A percentile compares a stretch with the other conserved stretches of the same genome.
Evolutionary conservation across 495 filamentous ascomycete genomes (phyloP).

Genomic region (Opeltia flavorubescens): DNA sequence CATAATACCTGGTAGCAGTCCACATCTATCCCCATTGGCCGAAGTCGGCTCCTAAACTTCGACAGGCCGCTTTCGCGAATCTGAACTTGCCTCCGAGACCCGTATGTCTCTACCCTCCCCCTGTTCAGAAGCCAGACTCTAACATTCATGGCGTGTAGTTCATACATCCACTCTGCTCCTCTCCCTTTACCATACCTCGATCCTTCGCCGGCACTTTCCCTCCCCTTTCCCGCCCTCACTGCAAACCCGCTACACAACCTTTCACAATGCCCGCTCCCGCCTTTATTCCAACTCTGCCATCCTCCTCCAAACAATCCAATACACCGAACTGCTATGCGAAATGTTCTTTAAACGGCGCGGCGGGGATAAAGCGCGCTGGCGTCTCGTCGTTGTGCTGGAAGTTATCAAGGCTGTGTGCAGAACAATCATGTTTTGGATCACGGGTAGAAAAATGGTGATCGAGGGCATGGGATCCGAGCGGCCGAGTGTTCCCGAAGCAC

Average conservation of each 20-base stretch:
- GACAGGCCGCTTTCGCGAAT: conserved; percentile 77
- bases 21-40: conserved; percentile 1
- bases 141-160: conserved; percentile 27
- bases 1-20: conserved; percentile 69
- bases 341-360: conserved; percentile 69
- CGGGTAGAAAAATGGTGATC: conserved; percentile 24
- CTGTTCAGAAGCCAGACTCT: neutral
- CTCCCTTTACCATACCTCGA: conserved; percentile 84
- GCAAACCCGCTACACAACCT: conserved; percentile 80
- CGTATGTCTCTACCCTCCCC: conserved; percentile 24
- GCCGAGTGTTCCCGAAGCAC: conserved; percentile 9
- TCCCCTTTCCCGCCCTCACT: conserved; percentile 43
- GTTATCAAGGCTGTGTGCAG: conserved; percentile 76
- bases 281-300: conserved; percentile 67
- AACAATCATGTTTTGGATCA: conserved; percentile 68
- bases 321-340: conserved; percentile 80
- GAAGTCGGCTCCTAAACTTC: neutral
- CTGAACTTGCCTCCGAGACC: conserved; percentile 86
- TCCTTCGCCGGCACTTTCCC: conserved; percentile 41
- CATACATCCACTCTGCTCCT: conserved; percentile 80
- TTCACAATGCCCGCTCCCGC: conserved; percentile 64
- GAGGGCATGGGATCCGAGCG: conserved; percentile 1
- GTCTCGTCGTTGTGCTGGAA: conserved; percentile 78
- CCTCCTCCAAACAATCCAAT: conserved; percentile 75
- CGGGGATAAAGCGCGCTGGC: conserved; percentile 74